Evolutionary conservation across 1,139 yeast species (phyloP), one percentile per base, ranked within the genome.

Genomic region (Meyerozyma elateridarum): DNA sequence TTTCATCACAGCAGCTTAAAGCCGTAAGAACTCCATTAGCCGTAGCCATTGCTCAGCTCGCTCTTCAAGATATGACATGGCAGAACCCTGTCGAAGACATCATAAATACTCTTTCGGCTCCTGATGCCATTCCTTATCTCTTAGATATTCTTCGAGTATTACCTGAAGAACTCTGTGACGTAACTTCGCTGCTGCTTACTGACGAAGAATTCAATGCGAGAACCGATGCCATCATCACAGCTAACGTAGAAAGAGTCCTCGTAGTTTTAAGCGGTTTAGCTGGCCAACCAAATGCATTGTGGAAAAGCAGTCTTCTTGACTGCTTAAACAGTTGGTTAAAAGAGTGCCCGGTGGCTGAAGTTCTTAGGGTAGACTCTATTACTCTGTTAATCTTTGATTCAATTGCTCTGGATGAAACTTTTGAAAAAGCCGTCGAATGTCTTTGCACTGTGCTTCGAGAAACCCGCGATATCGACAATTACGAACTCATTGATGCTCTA

Each of bases 341-440:
- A 42, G 98, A 91, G 52, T 76, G 87, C 32, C 85, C 91, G 3
- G 70, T 87, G 22, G 81, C 76, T 34, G 69, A 76, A 33, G 64
- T 89, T 20, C 57, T 87, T 31, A 64, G 75, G 12, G 73, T 84
- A 22, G 71, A 79, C 13, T 61, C 80, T 1, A 59, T 91, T 31
- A 75, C 89, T 17, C 64, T 73, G 9, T 59, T 88, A 35, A 73
- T 89, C 17, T 85, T 88, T 52, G 71, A 69, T 33, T 82, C 94
- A 1, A 61, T 91, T 30, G 52, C 70, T 7, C 64, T 70, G 33
- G 83, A 78, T 20, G 77, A 76, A 15, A 75, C 85, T 2, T 87
- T 89, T 52, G 96, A 89, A 34, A 78, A 84, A n/a, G 81, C 96
- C 0, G 70, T 85, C 20, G 97, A 89, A 38, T 85, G 96, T 56